These are phyloP conservation scores for Penicillium nucicola DNA, from an alignment of 495 filamentous ascomycete species.

Conservation along the genomic window DNA sequence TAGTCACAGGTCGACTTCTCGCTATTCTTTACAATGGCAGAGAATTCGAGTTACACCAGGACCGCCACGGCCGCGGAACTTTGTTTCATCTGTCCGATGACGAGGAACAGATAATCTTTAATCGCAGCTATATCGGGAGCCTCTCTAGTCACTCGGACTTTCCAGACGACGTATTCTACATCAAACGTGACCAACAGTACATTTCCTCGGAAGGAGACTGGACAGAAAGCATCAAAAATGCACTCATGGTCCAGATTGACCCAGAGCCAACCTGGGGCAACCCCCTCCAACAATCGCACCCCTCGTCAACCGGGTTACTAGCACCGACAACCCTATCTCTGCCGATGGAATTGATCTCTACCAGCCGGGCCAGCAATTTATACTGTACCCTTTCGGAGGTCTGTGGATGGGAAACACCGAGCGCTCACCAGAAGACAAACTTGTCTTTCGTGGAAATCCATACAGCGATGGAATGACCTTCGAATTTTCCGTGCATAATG, in stretches of 20 bases:
- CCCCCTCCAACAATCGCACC: not conserved
- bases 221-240: conserved; percentile 3
- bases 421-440: not conserved
- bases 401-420: conserved; percentile 5
- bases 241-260: conserved; percentile 5
- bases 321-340: conserved; percentile 6
- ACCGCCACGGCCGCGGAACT: conserved; percentile 1
- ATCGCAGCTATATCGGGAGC: conserved; percentile 2
- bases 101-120: conserved; percentile 6
- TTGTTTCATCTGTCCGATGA: conserved; percentile 10
- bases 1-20: conserved; percentile 5
- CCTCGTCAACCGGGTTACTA: not conserved
- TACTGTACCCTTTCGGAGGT: not conserved
- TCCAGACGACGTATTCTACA: conserved; percentile 3
- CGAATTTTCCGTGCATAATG: conserved; percentile 3
- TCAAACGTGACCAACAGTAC: not conserved
- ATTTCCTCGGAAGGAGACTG: not conserved
- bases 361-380: conserved; percentile 3
- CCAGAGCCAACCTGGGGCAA: not conserved
- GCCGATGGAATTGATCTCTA: conserved; percentile 11
- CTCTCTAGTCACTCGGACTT: not conserved
- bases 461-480: conserved; percentile 6
- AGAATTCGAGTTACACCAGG: conserved; percentile 1
- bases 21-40: conserved; percentile 4
- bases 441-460: conserved; percentile 1